These are phyloP conservation scores for Amanita rubescens DNA, from an alignment of 768 basidiomycete genomes.

Conservation along the genomic window DNA sequence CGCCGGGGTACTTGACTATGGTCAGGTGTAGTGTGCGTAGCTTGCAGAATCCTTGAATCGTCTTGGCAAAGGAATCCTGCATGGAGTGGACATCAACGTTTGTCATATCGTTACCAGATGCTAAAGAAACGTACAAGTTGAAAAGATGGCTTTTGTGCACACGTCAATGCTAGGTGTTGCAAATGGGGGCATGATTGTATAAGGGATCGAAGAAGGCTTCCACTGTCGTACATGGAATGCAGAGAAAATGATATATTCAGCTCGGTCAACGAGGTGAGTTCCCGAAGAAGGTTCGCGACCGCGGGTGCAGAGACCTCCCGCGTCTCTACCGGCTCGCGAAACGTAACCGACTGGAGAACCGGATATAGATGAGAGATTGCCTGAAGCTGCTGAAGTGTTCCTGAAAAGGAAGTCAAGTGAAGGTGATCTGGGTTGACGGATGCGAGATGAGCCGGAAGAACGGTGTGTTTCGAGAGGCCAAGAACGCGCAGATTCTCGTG, in stretches of 20 bases:
- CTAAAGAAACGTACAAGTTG: slow-evolving; percentile 45
- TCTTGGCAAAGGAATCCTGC: slow-evolving; percentile 58
- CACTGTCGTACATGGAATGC: slow-evolving; percentile 70
- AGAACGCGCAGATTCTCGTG: slow-evolving; percentile 47
- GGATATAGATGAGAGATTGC: slow-evolving; percentile 45
- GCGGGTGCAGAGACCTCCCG: slow-evolving; percentile 61
- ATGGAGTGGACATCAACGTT: not conserved
- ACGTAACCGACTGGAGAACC: slow-evolving; percentile 46
- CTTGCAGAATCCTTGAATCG: slow-evolving; percentile 52
- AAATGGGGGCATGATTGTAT: slow-evolving; percentile 60
- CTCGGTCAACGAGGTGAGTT: slow-evolving; percentile 45
- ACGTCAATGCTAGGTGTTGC: slow-evolving; percentile 56
- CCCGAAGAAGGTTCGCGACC: slow-evolving; percentile 52
- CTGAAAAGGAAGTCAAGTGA: slow-evolving; percentile 52
- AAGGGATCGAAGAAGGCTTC: slow-evolving; percentile 59
- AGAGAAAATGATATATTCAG: slow-evolving; percentile 62
- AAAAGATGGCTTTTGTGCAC: slow-evolving; percentile 63
- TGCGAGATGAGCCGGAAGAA: slow-evolving; percentile 46
- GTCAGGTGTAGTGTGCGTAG: slow-evolving; percentile 57
- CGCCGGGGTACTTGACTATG: slow-evolving; percentile 60
- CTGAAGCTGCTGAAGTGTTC: slow-evolving; percentile 61
- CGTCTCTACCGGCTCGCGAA: slow-evolving; percentile 60
- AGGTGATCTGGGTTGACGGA: slow-evolving; percentile 40
- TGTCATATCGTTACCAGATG: not conserved
- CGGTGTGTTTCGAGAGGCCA: slow-evolving; percentile 44